Evolutionary conservation across 2,329 filamentous ascomycete genomes (phyloP).

Genomic region (Venturia aucupariae): DNA sequence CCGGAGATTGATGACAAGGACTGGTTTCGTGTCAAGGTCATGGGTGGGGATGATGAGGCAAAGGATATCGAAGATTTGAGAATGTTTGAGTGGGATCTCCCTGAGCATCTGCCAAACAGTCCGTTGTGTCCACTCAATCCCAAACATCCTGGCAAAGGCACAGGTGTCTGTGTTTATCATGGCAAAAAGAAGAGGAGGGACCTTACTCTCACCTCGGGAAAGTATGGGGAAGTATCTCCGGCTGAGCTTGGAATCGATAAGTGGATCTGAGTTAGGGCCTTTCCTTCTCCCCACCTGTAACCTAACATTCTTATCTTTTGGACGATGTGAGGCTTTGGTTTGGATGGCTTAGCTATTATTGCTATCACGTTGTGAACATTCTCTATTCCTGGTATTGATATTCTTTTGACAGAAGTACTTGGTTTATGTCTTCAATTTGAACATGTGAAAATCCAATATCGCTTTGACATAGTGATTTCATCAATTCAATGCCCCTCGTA

Average conservation of each 20-base stretch:
- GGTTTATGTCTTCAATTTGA: too few relatives aligned
- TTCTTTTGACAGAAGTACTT: too few relatives aligned
- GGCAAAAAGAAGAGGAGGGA: conserved; percentile 20
- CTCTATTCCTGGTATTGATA: not conserved
- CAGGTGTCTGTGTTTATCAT: conserved; percentile 35
- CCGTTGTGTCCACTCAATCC: conserved; percentile 35
- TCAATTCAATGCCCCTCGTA: too few relatives aligned
- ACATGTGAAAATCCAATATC: too few relatives aligned
- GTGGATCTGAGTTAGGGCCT: not conserved
- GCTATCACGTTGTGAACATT: not conserved
- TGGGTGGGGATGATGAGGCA: conserved; percentile 7
- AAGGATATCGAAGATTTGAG: not conserved
- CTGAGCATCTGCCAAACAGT: conserved; percentile 36
- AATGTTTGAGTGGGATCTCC: conserved; percentile 30
- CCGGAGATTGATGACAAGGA: not conserved
- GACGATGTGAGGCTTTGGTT: not conserved
- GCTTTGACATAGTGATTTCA: too few relatives aligned
- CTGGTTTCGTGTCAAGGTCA: conserved; percentile 11
- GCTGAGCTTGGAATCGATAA: not conserved
- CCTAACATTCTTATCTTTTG: not conserved
- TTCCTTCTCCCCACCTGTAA: not conserved
- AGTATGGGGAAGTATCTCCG: not conserved
- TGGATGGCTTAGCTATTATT: not conserved
- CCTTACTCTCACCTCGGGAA: not conserved
- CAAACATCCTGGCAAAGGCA: conserved; percentile 30